These are phyloP conservation scores for Leptodermis oblonga DNA, from an alignment of 257 asterid species.

Conservation along the genomic window DNA sequence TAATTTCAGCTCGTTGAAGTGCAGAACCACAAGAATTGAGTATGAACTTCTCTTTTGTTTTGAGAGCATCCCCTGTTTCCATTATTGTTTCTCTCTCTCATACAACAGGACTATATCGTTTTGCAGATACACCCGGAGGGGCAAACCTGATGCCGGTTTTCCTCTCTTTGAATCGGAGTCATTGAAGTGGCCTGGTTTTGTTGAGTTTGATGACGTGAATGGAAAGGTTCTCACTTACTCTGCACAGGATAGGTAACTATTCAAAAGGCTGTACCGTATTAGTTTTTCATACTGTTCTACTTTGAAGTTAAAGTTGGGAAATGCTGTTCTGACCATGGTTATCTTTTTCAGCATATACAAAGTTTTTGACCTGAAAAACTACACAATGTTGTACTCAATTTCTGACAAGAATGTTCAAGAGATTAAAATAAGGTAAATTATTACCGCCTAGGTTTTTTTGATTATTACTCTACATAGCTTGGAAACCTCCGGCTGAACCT, in stretches of 20 bases:
- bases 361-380: constrained; percentile 61
- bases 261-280: neutral
- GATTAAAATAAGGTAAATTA: constrained; percentile 47
- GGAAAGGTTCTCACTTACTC: constrained; percentile 98
- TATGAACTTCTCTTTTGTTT: constrained; percentile 34
- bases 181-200: constrained; percentile 99
- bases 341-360: constrained; percentile 63
- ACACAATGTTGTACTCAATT: constrained; percentile 86
- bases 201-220: constrained; percentile 96
- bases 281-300: neutral
- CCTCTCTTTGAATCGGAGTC: constrained; percentile 95
- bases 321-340: constrained; percentile 5
- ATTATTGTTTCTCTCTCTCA: constrained; percentile 18
- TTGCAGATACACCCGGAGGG: constrained; percentile 81
- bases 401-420: constrained; percentile 84
- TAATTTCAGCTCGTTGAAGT: constrained; percentile 85
- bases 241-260: constrained; percentile 77
- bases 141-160: constrained; percentile 96
- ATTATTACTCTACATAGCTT: neutral
- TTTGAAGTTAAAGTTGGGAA: constrained; percentile 6
- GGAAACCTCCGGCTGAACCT: neutral
- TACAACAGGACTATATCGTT: neutral
- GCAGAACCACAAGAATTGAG: constrained; percentile 99
- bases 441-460: neutral
- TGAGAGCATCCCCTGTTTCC: neutral